Evolutionary conservation across 169 alveolate genomes (phyloP), one percentile per base, ranked within the genome.

Genomic region (Plasmodium falciparum): DNA sequence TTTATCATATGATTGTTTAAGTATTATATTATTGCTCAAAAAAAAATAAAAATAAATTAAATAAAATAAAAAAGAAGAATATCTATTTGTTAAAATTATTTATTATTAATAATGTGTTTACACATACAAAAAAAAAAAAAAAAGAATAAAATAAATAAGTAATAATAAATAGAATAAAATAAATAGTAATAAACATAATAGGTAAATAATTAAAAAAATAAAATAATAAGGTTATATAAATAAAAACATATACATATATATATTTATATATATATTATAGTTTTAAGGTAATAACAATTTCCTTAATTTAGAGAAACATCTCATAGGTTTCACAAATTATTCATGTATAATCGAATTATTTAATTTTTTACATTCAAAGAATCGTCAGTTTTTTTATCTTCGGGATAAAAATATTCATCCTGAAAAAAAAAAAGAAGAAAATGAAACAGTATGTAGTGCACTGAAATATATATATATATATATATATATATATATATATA

Each of bases 381-480:
- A 13, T 80, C 90, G 29, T 80, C 90, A 66, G 72, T 11, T n/a
- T 80, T 56, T 39, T 80, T 85, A 62, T 80, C 90, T 43, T 80
- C 90, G 3, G 90, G 90, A 61, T 80, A 80, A 43, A 80, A 80
- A 54, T 80, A 80, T 69, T 66, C 90, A 69, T 80, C 90, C 90
- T 80, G 26, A 47, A 39, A 47, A 80, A 67, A 80, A 39, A 45
- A 56, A 54, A 72, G 52, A 56, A 54, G 15, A 49, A 65, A 65
- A 50, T 61, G 15, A 45, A 15, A 75, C 2, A 20, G 11, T 39
- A 20, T 1, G 56, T 45, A 50, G 17, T 26, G 49, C 13, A 11
- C 20, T n/a, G 20, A 61, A 45, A 69, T 7, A 12, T 29, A 69
- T 13, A 69, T 33, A 33, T 33, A 33, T 5, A 43, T 6, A 15